phyloP scores from a whole-genome alignment of 805 yeast genomes.

The Aciculoconidium aculeatum region DNA sequence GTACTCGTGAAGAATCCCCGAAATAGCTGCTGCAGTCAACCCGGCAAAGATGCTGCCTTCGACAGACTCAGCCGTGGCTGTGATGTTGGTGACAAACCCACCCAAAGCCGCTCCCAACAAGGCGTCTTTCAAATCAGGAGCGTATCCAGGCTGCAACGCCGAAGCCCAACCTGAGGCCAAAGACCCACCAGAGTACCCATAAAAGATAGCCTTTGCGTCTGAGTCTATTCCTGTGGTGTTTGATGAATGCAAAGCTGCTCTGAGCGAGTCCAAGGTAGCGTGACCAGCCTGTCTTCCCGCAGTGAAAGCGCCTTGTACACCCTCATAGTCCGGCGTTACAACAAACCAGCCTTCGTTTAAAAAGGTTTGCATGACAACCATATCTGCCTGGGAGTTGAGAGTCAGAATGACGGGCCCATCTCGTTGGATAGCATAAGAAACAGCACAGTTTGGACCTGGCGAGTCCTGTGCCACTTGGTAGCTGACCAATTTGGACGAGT shows the following conservation, averaged over 20 bases:
- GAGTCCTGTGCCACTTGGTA: conserved; percentile 27
- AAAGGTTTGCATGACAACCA: conserved; percentile 10
- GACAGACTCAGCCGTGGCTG: conserved; percentile 16
- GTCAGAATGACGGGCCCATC: conserved; percentile 7
- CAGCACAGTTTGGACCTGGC: conserved; percentile 20
- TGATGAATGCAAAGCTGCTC: conserved; percentile 12
- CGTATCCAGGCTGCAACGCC: conserved; percentile 17
- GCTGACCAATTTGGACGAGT: conserved; percentile 19
- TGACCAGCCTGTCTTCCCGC: conserved; percentile 16
- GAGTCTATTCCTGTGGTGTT: conserved; percentile 11
- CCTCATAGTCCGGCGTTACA: conserved; percentile 17
- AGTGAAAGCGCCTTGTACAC: conserved; percentile 14
- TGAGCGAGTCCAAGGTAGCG: conserved; percentile 14
- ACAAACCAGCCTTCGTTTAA: conserved; percentile 17
- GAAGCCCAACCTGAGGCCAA: conserved; percentile 21
- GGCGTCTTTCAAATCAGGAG: conserved; percentile 14
- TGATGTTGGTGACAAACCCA: conserved; percentile 29
- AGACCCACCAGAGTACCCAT: conserved; percentile 24
- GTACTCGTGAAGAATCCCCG: conserved; percentile 27
- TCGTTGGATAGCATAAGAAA: conserved; percentile 17
- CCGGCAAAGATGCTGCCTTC: conserved; percentile 25
- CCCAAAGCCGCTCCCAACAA: conserved; percentile 29
- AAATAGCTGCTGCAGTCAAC: conserved; percentile 21
- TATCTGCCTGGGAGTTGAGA: conserved; percentile 9
- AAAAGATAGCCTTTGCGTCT: conserved; percentile 12